Evolutionary conservation across 129 eudicot genomes (phyloP), one percentile per base, ranked within the genome.

Genomic region (Chrysanthemum seticuspe): DNA sequence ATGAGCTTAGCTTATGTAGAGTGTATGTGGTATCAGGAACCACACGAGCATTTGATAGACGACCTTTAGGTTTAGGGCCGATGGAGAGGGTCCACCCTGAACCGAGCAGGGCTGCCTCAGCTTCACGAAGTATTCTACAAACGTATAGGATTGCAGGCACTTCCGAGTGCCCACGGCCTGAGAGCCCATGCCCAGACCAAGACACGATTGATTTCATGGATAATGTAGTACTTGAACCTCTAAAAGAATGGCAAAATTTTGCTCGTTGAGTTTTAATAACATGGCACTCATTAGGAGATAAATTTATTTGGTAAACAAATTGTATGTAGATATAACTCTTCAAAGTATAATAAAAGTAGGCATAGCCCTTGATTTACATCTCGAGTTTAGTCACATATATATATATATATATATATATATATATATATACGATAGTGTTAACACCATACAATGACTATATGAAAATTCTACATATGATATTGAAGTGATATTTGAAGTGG

Each of bases 11-110:
- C 67, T 15, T 89, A 23, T 89, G 96, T 36, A 51, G 96, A 70
- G 86, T 89, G 29, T 90, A 90, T 67, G 83, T 87, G 14, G 82
- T 81, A 15, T 87, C 96, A n/a, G 90, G 92, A 55, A 78, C 85
- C 31, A 72, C 71, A 40, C 78, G 90, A 65, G 83, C 90, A 40
- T 90, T 90, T 36, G 96, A 90, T 71, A 78, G 96, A 25, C 92
- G 93, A 5, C 96, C 96, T 3, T 52, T 47, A 16, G 79, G 73
- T 62, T n/a, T 60, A 18, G 80, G 10, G 21, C 45, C 63, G 21
- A 64, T 14, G 18, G 69, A 29, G 6, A 60, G 8, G 27, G 54
- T 48, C 44, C 40, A 15, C 31, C 21, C 60, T 3, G 51, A 77
- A 61, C 63, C 58, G 1, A 81, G 19, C 40, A n/a, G 3, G 23